These are phyloP conservation scores for Escovopsis sp. DNA, from an alignment of 2,329 filamentous ascomycete genomes.

Conservation along the genomic window DNA sequence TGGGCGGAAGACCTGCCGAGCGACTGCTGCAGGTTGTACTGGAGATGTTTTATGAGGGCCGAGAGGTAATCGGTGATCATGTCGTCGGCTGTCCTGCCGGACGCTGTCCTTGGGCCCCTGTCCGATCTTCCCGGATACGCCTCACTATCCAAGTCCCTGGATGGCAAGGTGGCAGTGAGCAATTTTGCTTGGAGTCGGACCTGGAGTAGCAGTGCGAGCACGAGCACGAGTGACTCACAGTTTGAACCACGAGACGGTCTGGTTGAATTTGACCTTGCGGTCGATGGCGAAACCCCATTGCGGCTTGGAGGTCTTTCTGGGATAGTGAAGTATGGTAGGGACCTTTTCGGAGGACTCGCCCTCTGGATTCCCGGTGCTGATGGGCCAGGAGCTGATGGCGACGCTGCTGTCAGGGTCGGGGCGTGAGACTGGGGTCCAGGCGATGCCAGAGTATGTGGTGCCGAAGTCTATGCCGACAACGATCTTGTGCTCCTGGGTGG, in stretches of 20 bases:
- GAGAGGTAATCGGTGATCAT: slow-evolving; percentile 33
- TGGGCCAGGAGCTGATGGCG: slow-evolving; percentile 28
- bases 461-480: slow-evolving; percentile 39
- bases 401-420: slow-evolving; percentile 21
- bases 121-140: too few relatives aligned
- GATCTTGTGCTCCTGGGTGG: slow-evolving; percentile 23
- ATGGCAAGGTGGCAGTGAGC: too few relatives aligned
- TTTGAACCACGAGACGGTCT: slow-evolving; percentile 34
- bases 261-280: slow-evolving; percentile 20
- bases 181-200: too few relatives aligned
- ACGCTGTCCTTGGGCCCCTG: too few relatives aligned
- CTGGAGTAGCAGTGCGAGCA: too few relatives aligned
- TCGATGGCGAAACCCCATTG: slow-evolving; percentile 34
- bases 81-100: slow-evolving; percentile 15
- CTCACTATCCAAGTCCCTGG: too few relatives aligned
- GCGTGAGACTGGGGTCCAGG: slow-evolving; percentile 29
- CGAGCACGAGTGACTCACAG: slow-evolving; percentile 29
- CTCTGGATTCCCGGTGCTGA: slow-evolving; percentile 19
- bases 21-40: slow-evolving; percentile 26
- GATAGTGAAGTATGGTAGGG: slow-evolving; percentile 29
- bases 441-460: slow-evolving; percentile 37
- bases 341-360: slow-evolving; percentile 30
- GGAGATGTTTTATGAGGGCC: slow-evolving; percentile 28
- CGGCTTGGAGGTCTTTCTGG: slow-evolving; percentile 15
- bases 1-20: slow-evolving; percentile 27